These are phyloP conservation scores for Decorospora gaudefroyi DNA, from an alignment of 2,329 filamentous ascomycete species.

Conservation along the genomic window DNA sequence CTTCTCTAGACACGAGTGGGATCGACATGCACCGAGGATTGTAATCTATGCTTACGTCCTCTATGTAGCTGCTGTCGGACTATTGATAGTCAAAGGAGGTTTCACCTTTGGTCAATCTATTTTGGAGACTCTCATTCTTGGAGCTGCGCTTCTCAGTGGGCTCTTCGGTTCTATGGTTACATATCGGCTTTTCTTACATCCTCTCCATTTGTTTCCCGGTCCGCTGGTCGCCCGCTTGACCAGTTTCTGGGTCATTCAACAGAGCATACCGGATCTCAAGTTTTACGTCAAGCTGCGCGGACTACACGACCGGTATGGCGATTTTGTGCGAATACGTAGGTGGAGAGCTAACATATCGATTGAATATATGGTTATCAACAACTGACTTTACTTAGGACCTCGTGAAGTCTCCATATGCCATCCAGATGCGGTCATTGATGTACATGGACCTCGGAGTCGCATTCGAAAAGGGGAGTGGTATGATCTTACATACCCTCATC, in stretches of 20 bases:
- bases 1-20: slow-evolving; percentile 15
- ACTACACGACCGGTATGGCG: slow-evolving; percentile 21
- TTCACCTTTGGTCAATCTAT: neutral
- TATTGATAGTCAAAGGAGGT: neutral
- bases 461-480: slow-evolving; percentile 37
- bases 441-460: slow-evolving; percentile 23
- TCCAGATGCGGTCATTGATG: slow-evolving; percentile 23
- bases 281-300: slow-evolving; percentile 17
- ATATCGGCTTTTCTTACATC: slow-evolving; percentile 13
- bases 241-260: neutral
- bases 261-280: slow-evolving; percentile 9
- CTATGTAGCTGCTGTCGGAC: neutral
- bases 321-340: slow-evolving; percentile 29
- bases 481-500: slow-evolving; percentile 20
- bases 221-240: neutral
- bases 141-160: neutral
- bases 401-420: slow-evolving; percentile 30
- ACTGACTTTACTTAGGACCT: slow-evolving; percentile 16
- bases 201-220: neutral
- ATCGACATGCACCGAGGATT: slow-evolving; percentile 7
- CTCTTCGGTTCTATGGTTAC: slow-evolving; percentile 8
- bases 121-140: neutral
- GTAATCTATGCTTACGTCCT: neutral
- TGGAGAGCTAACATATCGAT: slow-evolving; percentile 1
- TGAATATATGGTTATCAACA: too few relatives aligned